Evolutionary conservation across 2,329 filamentous ascomycete species (phyloP), one percentile per base, ranked within the genome.

Genomic region (Cercospora sesami): DNA sequence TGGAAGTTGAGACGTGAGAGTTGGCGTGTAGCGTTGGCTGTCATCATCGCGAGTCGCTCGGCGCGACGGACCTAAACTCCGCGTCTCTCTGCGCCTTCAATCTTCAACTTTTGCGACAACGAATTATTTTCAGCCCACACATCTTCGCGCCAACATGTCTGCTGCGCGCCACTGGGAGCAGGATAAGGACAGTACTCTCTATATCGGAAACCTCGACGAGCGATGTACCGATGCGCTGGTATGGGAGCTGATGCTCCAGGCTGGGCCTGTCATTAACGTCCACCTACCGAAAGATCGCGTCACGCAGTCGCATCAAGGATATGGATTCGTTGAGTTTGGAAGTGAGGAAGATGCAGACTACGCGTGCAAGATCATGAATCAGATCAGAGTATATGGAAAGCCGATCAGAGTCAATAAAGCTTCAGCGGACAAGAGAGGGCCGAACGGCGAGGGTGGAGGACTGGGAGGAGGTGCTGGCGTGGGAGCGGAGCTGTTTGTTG

Each of bases 301-400:
- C 74, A 97, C 95, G 58, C 93, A 97, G 78, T 91, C 90, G 66
- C 95, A 99, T 80, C 95, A 98, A 82, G 95, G 95, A 75, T 99
- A 97, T 84, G 95, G 95, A 75, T 99, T 99, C 81, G 95, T 99
- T 81, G 95, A 99, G 81, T 99, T 97, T 81, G 94, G 93, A 78
- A 94, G 91, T 73, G 93, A 97, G 79, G 90, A 93, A 77, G 95
- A 97, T 80, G 95, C 95, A 75, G 95, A 98, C 79, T 99, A 99
- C 83, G 94, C 95, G 23, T 91, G 93, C 74, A 91, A 94, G 78
- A 92, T 97, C 74, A 96, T 98, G 91, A 98, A 98, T 82, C 92
- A 94, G 78, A 90, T 98, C 73, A 90, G 94, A 69, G 84, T 99
- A 26, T 97, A 91, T 80, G 94, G 94, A 72, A 98, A 97, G 80